These are phyloP conservation scores for Paraphaeosphaeria minitans DNA, from an alignment of 2,329 filamentous ascomycete genomes.

Conservation along the genomic window DNA sequence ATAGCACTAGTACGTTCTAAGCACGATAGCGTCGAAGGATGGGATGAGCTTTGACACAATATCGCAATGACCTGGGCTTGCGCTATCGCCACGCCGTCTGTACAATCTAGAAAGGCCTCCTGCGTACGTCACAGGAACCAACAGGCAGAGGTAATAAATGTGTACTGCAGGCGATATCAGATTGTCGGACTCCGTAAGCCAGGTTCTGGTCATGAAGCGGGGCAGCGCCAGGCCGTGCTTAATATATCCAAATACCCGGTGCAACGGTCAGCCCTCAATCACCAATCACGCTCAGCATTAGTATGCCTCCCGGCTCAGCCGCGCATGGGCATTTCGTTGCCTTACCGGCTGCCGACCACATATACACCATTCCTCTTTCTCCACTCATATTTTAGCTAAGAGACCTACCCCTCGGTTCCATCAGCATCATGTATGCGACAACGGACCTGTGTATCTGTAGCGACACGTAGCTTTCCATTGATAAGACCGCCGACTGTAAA, in stretches of 20 bases:
- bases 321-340: conserved; percentile 1
- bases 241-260: conserved; percentile 11
- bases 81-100: neutral
- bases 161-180: neutral
- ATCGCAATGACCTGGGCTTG: neutral
- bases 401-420: neutral
- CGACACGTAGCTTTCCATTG: neutral
- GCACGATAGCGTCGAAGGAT: neutral
- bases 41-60: neutral
- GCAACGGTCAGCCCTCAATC: neutral
- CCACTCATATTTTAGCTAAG: neutral
- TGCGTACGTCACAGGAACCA: neutral
- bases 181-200: conserved; percentile 1
- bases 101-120: neutral
- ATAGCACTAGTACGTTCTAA: neutral
- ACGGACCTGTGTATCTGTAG: neutral
- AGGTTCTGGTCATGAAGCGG: conserved; percentile 7
- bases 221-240: conserved; percentile 1
- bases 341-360: neutral
- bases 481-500: neutral
- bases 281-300: conserved; percentile 6
- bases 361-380: conserved; percentile 2
- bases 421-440: neutral
- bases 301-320: conserved; percentile 12
- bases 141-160: neutral